A percentile compares a stretch with the other conserved stretches of the same genome.
Evolutionary conservation across 2,329 filamentous ascomycete genomes (phyloP).

Genomic region (Cytospora piceae): DNA sequence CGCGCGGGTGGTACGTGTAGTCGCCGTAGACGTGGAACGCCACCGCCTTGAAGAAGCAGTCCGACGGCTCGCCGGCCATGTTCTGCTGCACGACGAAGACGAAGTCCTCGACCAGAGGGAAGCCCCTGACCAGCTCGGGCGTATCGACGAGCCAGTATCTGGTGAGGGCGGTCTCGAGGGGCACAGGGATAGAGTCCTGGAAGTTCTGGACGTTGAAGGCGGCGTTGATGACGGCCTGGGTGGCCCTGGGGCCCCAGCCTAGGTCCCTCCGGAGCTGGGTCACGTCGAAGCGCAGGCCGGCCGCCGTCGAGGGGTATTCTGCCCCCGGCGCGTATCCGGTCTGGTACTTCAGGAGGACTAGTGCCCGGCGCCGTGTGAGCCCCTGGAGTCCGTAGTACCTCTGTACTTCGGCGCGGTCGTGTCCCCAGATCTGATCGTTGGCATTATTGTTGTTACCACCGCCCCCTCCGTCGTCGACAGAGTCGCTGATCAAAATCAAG

Average conservation of each 20-base stretch:
- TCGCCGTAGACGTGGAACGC: slow-evolving; percentile 38
- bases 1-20: slow-evolving; percentile 34
- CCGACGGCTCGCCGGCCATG: slow-evolving; percentile 26
- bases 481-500: background rate
- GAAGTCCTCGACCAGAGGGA: slow-evolving; percentile 42
- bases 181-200: background rate
- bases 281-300: slow-evolving; percentile 30
- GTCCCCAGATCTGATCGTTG: background rate
- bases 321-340: background rate
- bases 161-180: slow-evolving; percentile 25
- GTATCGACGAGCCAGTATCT: slow-evolving; percentile 7
- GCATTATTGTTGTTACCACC: background rate
- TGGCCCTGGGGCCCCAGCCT: background rate
- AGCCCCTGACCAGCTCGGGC: slow-evolving; percentile 32
- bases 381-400: slow-evolving; percentile 17
- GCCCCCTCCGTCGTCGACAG: background rate
- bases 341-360: slow-evolving; percentile 11
- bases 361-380: too few species aligned
- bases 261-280: slow-evolving; percentile 21
- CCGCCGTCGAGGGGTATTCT: background rate
- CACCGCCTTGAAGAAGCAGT: slow-evolving; percentile 42
- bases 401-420: background rate
- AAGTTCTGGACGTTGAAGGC: slow-evolving; percentile 11
- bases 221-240: slow-evolving; percentile 3
- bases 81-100: slow-evolving; percentile 38